Evolutionary conservation across 345 rosid species (phyloP).

Genomic region (Cardamine resedifolia): DNA sequence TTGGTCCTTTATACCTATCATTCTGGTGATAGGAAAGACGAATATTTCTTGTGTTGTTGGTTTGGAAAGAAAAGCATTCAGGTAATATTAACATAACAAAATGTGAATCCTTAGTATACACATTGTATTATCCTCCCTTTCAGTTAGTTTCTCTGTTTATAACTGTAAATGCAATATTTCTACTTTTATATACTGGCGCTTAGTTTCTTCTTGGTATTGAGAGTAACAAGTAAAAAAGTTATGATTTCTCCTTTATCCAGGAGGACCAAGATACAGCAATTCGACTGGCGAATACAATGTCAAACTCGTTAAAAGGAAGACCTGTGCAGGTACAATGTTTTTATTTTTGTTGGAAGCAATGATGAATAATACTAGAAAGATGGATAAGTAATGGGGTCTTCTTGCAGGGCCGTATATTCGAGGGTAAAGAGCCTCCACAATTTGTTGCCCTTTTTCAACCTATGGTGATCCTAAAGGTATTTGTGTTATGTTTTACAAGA

Average conservation of each 20-base stretch:
- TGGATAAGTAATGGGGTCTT: neutral
- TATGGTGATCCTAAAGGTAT: conserved; percentile 90
- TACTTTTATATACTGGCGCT: neutral
- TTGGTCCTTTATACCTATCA: conserved; percentile 86
- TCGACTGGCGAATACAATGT: conserved; percentile 68
- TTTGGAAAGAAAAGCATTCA: conserved; percentile 81
- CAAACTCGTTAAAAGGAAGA: conserved; percentile 84
- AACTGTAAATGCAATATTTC: neutral
- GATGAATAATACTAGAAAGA: conserved; percentile 2
- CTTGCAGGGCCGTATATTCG: conserved; percentile 75
- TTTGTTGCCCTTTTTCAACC: conserved; percentile 93
- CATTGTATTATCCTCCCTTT: neutral
- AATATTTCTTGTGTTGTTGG: conserved; percentile 88
- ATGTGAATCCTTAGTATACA: neutral
- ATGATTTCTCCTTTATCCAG: conserved; percentile 42
- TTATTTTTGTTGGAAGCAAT: neutral
- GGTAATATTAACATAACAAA: conserved; percentile 45
- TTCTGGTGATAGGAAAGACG: conserved; percentile 95
- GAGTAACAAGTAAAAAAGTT: neutral
- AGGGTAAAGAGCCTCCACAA: conserved; percentile 98
- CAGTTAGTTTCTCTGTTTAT: neutral
- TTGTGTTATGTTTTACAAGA: conserved; percentile 6
- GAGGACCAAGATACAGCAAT: conserved; percentile 83
- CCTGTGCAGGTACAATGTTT: conserved; percentile 73
- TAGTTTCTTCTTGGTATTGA: conserved; percentile 3